Evolutionary conservation across 164 flowering plant genomes (phyloP), one percentile per base, ranked within the genome.

Genomic region (Umbellularia californica): DNA sequence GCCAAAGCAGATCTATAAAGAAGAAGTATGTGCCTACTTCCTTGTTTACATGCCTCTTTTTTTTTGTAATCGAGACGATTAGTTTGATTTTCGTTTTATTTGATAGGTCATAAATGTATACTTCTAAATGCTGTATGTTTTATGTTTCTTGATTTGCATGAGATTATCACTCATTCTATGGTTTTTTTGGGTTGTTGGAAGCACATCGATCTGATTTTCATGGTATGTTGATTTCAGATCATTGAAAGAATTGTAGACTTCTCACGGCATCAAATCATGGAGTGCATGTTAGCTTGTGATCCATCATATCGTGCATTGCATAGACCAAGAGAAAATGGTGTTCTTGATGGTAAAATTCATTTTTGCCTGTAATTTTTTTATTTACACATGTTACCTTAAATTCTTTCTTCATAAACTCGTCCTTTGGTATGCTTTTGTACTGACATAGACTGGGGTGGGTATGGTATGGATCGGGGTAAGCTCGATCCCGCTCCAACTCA

Each of bases 241-340:
- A 94, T 94, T 88, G 99, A 96, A 76, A 89, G 99, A 85, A 88
- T 96, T 78, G 77, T 96, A 75, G 99, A 96, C 86, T 92, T 92
- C 84, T 86, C 94, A 69, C 85, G 92, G 82, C 97, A 86, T 81
- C 99, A 94, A 77, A 86, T 94, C 71, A 83, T 82, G 85, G 97
- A 88, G 74, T 78, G 87, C 58, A 96, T 96, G 97, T 87, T 84
- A 52, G 90, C 93, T 76, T 87, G 84, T 88, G 97, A 96, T 89
- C 91, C 97, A 72, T 82, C 93, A 71, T 92, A 85, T 76, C 98
- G 94, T 63, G 92, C 97, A 58, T 74, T 88, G 83, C 94, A 90
- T 80, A 96, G 80, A 84, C 94, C 97, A 51, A 86, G 69, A 70
- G 92, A 84, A 75, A 86, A 86, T 83, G 90, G 83, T 24, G 82